phyloP scores from a whole-genome alignment of 1,284 basidiomycete species.

The Rhodotorula sp. region DNA sequence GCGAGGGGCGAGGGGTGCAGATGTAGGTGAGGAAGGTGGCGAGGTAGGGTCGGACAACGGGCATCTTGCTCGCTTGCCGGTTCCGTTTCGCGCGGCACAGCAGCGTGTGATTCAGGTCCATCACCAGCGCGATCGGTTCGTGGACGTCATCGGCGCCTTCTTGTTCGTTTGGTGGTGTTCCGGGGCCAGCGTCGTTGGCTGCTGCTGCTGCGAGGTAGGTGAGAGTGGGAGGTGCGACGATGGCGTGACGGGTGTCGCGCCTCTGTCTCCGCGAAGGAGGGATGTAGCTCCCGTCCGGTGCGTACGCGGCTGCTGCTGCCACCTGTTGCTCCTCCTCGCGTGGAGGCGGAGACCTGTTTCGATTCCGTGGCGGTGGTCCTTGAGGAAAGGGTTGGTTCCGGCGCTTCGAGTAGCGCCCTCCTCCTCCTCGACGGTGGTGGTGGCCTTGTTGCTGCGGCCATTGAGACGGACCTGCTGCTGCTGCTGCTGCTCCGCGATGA shows the following conservation, averaged over 20 bases:
- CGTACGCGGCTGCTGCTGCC: background rate
- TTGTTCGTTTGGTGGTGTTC: no score
- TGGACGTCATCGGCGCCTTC: no score
- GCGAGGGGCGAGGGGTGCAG: background rate
- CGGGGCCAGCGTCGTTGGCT: no score
- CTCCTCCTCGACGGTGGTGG: no score
- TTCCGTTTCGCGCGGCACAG: slow-evolving; percentile 25
- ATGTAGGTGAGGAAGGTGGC: slow-evolving; percentile 35
- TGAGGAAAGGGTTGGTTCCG: no score
- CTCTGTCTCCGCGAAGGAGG: slow-evolving; percentile 11
- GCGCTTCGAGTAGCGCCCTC: no score
- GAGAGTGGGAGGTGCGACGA: background rate
- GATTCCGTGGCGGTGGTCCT: background rate
- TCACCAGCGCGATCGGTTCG: slow-evolving; percentile 24
- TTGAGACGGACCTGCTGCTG: no score
- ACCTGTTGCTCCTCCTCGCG: background rate
- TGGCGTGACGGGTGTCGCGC: background rate
- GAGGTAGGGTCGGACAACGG: slow-evolving; percentile 36
- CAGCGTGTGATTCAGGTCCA: slow-evolving; percentile 39
- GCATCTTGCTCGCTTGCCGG: slow-evolving; percentile 6
- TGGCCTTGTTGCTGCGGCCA: no score
- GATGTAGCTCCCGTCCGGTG: background rate
- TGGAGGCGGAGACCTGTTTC: background rate
- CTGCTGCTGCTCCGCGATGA: background rate
- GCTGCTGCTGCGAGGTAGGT: slow-evolving; percentile 14